phyloP scores from a whole-genome alignment of 192 early-diverging fungal species.

The Gorgonomyces haynaldii region DNA sequence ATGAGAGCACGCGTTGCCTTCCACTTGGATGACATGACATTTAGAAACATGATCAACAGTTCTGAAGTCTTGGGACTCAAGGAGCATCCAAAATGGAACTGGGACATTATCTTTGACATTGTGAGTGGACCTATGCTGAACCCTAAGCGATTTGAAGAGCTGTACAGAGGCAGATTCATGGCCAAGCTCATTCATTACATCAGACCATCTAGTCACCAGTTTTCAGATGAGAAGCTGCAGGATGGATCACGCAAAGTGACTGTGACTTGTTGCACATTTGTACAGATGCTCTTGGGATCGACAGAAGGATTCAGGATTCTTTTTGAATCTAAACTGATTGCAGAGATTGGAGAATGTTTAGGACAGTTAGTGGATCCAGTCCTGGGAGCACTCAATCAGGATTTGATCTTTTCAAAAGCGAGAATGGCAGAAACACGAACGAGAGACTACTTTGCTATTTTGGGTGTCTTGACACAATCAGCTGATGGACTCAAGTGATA shows the following conservation, averaged over 20 bases:
- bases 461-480: conserved; percentile 50
- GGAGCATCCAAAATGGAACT: conserved; percentile 69
- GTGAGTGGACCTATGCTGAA: conserved; percentile 67
- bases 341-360: conserved; percentile 62
- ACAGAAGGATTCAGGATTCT: conserved; percentile 59
- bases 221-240: conserved; percentile 52
- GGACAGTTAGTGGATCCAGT: conserved; percentile 38
- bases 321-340: conserved; percentile 53
- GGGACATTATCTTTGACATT: conserved; percentile 62
- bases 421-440: conserved; percentile 61
- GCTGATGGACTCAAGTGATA: conserved; percentile 51
- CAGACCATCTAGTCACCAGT: conserved; percentile 56
- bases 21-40: conserved; percentile 61
- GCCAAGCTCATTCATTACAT: conserved; percentile 64
- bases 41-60: conserved; percentile 53
- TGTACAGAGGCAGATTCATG: conserved; percentile 56
- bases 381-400: conserved; percentile 10
- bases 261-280: conserved; percentile 55
- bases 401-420: conserved; percentile 63
- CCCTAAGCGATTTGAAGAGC: conserved; percentile 63
- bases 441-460: conserved; percentile 65
- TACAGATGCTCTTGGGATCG: conserved; percentile 49
- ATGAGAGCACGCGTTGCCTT: conserved; percentile 18
- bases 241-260: conserved; percentile 45
- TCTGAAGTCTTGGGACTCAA: conserved; percentile 60